Evolutionary conservation across 2,329 filamentous ascomycete genomes (phyloP).

Genomic region (Sclerotinia borealis): DNA sequence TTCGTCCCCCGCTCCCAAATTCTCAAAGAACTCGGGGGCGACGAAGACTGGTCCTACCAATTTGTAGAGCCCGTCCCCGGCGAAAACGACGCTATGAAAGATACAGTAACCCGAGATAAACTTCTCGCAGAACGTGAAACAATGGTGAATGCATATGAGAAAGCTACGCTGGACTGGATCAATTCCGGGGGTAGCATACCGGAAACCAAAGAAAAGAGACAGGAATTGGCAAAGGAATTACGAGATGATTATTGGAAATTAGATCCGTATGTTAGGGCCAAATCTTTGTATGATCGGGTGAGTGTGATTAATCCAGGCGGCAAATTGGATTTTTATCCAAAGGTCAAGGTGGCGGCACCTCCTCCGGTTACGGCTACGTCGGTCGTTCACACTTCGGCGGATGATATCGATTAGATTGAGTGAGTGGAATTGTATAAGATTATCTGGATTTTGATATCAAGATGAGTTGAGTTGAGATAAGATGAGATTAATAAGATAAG

Average conservation of each 20-base stretch:
- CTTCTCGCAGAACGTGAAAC: slow-evolving; percentile 57
- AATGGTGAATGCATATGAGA: slow-evolving; percentile 69
- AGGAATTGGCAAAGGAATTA: slow-evolving; percentile 56
- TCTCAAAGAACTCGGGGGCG: slow-evolving; percentile 76
- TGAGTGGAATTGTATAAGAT: background rate
- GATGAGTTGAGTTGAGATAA: background rate
- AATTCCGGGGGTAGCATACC: slow-evolving; percentile 34
- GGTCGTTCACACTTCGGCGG: slow-evolving; percentile 13
- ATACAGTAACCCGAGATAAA: slow-evolving; percentile 54
- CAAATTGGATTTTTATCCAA: slow-evolving; percentile 63
- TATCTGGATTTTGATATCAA: slow-evolving; percentile 29
- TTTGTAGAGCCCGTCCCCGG: slow-evolving; percentile 70
- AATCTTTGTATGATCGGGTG: slow-evolving; percentile 76
- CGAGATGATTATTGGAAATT: slow-evolving; percentile 78
- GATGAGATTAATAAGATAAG: background rate
- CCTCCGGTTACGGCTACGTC: background rate
- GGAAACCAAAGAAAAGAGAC: slow-evolving; percentile 50
- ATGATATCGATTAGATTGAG: slow-evolving; percentile 28
- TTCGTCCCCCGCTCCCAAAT: slow-evolving; percentile 69
- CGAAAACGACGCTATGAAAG: slow-evolving; percentile 73
- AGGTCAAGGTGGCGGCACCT: slow-evolving; percentile 14
- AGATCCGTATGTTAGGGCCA: slow-evolving; percentile 79
- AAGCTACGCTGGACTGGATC: slow-evolving; percentile 71
- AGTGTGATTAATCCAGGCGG: slow-evolving; percentile 66
- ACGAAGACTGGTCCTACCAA: slow-evolving; percentile 76